Conservation (phyloP, 306 rosid genomes). For the Hippophae gyantsensis region DNA sequence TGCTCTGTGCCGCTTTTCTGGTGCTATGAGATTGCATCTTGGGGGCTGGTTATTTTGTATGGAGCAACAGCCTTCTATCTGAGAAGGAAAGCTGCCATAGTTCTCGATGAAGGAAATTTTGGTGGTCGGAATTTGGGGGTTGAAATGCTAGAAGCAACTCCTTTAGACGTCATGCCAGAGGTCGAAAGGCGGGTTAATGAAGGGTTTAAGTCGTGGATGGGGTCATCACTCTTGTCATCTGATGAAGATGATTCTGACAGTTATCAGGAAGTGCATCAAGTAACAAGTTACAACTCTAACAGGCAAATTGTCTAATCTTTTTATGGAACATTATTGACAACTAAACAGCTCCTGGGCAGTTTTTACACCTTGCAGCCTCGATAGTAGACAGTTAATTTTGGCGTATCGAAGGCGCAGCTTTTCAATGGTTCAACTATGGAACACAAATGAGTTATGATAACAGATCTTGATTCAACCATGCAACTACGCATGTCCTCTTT, state of each 20-base stretch:
- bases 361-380: slow-evolving; percentile 24
- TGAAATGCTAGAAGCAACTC: slow-evolving; percentile 85
- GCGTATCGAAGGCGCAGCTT: slow-evolving; percentile 15
- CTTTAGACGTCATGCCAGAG: slow-evolving; percentile 70
- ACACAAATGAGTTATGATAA: slow-evolving; percentile 9
- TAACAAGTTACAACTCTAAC: slow-evolving; percentile 34
- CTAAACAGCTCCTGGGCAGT: slow-evolving; percentile 18
- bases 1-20: slow-evolving; percentile 83
- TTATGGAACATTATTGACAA: slow-evolving; percentile 16
- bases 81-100: slow-evolving; percentile 59
- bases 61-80: slow-evolving; percentile 83
- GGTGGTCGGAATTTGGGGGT: slow-evolving; percentile 62
- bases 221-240: slow-evolving; percentile 83
- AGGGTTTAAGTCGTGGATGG: slow-evolving; percentile 98
- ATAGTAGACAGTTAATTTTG: slow-evolving; percentile 24
- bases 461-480: slow-evolving; percentile 15
- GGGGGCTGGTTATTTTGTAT: slow-evolving; percentile 73
- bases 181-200: slow-evolving; percentile 77
- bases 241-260: slow-evolving; percentile 80
- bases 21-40: slow-evolving; percentile 77
- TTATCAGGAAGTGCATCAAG: slow-evolving; percentile 41
- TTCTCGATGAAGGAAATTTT: slow-evolving; percentile 63
- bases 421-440: slow-evolving; percentile 14
- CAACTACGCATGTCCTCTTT: slow-evolving; percentile 10
- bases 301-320: slow-evolving; percentile 29